Percentiles rank a stretch among this genome's conserved stretches.
phyloP scores from a whole-genome alignment of 192 early-diverging fungal genomes.

The Coemansia sp. region DNA sequence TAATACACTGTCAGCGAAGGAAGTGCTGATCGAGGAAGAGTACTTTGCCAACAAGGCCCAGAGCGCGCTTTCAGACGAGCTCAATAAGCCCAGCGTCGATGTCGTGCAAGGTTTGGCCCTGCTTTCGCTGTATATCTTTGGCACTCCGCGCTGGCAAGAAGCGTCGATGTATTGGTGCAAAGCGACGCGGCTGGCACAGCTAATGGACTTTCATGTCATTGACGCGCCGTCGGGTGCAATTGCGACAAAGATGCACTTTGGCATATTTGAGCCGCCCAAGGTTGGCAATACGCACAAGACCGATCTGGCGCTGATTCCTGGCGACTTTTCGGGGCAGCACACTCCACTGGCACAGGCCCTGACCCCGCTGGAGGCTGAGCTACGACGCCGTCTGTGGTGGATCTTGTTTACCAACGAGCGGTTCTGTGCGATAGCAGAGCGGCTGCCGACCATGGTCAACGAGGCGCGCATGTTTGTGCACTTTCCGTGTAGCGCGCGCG shows the following conservation, averaged over 20 bases:
- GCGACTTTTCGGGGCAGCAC: constrained; percentile 40
- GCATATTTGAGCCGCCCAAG: constrained; percentile 44
- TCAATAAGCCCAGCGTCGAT: constrained; percentile 33
- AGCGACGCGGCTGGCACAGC: constrained; percentile 46
- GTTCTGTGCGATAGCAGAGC: constrained; percentile 51
- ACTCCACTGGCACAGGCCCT: constrained; percentile 34
- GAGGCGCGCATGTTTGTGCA: constrained; percentile 52
- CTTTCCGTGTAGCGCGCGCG: constrained; percentile 37
- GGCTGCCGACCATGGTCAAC: constrained; percentile 50
- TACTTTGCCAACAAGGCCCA: constrained; percentile 40
- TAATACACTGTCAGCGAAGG: constrained; percentile 19
- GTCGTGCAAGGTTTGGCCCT: constrained; percentile 46
- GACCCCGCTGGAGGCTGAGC: constrained; percentile 47
- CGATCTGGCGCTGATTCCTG: constrained; percentile 38
- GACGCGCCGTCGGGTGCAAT: constrained; percentile 46
- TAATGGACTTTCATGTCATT: constrained; percentile 44
- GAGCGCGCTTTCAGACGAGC: constrained; percentile 20
- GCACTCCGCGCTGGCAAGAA: constrained; percentile 48
- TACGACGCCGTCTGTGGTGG: constrained; percentile 53
- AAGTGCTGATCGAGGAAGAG: constrained; percentile 42
- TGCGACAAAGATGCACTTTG: constrained; percentile 49
- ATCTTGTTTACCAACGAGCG: constrained; percentile 50
- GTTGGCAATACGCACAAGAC: constrained; percentile 8
- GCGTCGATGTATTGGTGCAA: constrained; percentile 57
- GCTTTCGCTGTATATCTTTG: constrained; percentile 41